Evolutionary conservation across 345 rosid species (phyloP).

Genomic region (Eutrema heterophyllum): DNA sequence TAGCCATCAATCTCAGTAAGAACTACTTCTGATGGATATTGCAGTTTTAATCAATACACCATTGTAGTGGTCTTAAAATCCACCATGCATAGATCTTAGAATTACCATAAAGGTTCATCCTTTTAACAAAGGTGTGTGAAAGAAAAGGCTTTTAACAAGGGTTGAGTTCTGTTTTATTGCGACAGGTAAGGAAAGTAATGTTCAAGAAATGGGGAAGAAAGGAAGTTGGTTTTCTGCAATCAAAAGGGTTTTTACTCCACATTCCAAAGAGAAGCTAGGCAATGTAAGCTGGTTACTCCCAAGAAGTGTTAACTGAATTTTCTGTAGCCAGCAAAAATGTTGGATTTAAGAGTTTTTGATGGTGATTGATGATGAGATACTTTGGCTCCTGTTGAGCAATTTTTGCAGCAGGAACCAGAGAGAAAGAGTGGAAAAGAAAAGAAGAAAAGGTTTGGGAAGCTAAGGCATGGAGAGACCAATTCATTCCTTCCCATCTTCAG

Average conservation of each 20-base stretch:
- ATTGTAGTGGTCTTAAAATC: background rate
- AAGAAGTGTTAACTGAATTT: background rate
- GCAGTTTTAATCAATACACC: background rate
- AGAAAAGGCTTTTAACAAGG: background rate
- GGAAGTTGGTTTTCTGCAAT: slow-evolving; percentile 93
- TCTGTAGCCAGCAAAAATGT: background rate
- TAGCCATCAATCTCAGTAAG: slow-evolving; percentile 14
- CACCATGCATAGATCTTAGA: slow-evolving; percentile 23
- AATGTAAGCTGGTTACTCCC: slow-evolving; percentile 37
- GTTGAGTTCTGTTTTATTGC: slow-evolving; percentile 17
- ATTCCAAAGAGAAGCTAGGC: slow-evolving; percentile 70
- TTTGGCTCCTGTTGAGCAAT: slow-evolving; percentile 2
- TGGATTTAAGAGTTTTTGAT: slow-evolving; percentile 10
- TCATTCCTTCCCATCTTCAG: slow-evolving; percentile 86
- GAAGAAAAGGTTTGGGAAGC: slow-evolving; percentile 63
- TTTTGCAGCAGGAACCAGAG: slow-evolving; percentile 47
- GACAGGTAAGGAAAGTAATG: slow-evolving; percentile 56
- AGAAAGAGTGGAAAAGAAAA: slow-evolving; percentile 65
- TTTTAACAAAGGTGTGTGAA: background rate
- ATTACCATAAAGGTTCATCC: slow-evolving; percentile 7
- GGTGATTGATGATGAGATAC: slow-evolving; percentile 3
- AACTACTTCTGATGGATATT: background rate
- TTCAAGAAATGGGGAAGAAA: slow-evolving; percentile 85
- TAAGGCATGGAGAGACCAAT: slow-evolving; percentile 59
- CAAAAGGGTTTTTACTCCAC: slow-evolving; percentile 68